Evolutionary conservation across 345 rosid genomes (phyloP), one percentile per base, ranked within the genome.

Genomic region (Eucalyptus coolabah): DNA sequence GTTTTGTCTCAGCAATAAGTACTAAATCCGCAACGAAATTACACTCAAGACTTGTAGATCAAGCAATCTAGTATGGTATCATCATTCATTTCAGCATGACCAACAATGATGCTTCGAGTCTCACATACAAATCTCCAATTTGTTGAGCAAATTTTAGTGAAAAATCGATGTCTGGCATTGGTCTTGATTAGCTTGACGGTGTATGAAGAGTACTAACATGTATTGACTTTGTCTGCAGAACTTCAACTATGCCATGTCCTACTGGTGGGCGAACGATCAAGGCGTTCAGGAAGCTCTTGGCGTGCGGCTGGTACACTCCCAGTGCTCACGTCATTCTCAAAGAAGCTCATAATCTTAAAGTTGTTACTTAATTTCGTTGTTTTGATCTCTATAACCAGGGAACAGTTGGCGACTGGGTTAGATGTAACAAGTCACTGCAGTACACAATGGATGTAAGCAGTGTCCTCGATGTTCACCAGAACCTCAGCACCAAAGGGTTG

Each of bases 241-340:
- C 86, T 89, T 91, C 87, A 88, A 89, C 53, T 90, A 93, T 53
- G 88, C 88, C 9, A 53, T 91, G 59, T 87, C 93, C 34, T 89
- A 90, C 72, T 24, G 86, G 30, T 91, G 94, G 94, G 90, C 90
- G 3, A 93, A 93, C 4, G 89, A 87, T 83, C 60, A 26, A 23
- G 14, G 53, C 21, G 94, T 93, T 12, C 94, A 91, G 87, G 89
- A 69, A 18, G 92, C 94, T 60, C 87, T 93, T 12, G 92, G 91
- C 37, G 89, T 93, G 80, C 89, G 93, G 45, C 83, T 86, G 91
- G 94, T 93, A 67, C 17, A 37, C 49, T 15, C 28, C 10, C 8
- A 23, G 7, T 12, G 11, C 10, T 5, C 1, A 8, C 1, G 23
- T 54, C 54, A 44, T 44, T 85, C 87, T 72, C 15, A 23, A 19